Evolutionary conservation across 176 grass and related monocot species (phyloP), one percentile per base, ranked within the genome.

Genomic region (Rhynchospora breviuscula): DNA sequence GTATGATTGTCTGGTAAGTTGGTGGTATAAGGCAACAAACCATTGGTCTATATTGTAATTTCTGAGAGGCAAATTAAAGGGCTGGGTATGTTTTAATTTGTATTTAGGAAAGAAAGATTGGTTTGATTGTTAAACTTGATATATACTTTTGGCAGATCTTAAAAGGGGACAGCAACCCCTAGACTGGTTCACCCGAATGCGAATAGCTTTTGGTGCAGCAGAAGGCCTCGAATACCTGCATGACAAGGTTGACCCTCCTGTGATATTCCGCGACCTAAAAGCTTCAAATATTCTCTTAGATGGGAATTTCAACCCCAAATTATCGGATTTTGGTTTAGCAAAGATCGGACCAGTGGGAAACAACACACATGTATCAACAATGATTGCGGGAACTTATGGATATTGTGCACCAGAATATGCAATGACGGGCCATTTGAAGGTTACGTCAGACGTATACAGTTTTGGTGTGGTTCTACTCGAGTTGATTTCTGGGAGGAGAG

Each of bases 201-300:
- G 88, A 86, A 91, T 98, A 86, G 91, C 92, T 68, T 52, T 91
- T 59, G 92, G 92, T 64, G 89, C 92, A 29, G 92, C 92, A 46
- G 89, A 93, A 86, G 95, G 95, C 29, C 87, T 98, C 7, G 95
- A 98, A 85, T 98, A 95, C 81, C 79, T 98, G 70, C 95, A 95
- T 62, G 92, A 95, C 61, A 95, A 87, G 56, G 91, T 92, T 64
- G 83, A 81, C 88, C 95, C 95, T 59, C 92, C 95, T 81, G 91
- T 98, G 59, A 94, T 98, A 56, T 95, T 95, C 82, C 90, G 92
- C 14, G 92, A 98, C 25, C 88, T 98, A 77, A 98, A 93, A 85
- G 84, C 92, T 53, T 95, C 95, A 14, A 87, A 95, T 83, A 73
- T 98, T 82, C 86, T 98, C 2, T 84, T 98, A 49, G 91, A 98